Evolutionary conservation across 2,329 filamentous ascomycete genomes (phyloP), one percentile per base, ranked within the genome.

Genomic region (Ophiosphaerella korrae): DNA sequence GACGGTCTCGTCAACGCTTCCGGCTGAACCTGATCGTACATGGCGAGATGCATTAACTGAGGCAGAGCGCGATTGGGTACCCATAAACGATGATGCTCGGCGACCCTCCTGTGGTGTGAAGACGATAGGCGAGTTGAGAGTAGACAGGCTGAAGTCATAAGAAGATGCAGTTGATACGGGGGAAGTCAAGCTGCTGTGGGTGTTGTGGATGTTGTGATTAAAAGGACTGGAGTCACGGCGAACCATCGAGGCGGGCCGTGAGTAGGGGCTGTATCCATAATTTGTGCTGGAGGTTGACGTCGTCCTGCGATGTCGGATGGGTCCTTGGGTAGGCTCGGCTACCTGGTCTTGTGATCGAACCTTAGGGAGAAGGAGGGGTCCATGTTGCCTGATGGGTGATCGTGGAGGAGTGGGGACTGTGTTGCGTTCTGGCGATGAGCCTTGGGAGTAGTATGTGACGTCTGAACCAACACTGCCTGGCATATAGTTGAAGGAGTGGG

Each of bases 341-440:
- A 87, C 82, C 75, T 93, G 88, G 75, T 96, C 91, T 75, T 94
- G 91, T 35, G 84, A 84, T 54, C 91, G 84, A 77, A 95, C 92
- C 81, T 92, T 94, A 67, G 91, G 91, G 29, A 96, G 81, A 52
- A 96, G 79, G 42, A 90, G 79, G 44, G 90, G 90, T 45, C 90
- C 90, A 75, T 92, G 88, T 55, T 90, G 88, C 54, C 87, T 83
- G 62, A 92, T 84, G 53, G 90, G 89, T 31, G 89, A 88, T 57
- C 83, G 80, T 45, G 82, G 82, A 45, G 89, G 89, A 11, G 88
- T 92, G 45, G 86, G 88, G 63, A 84, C 80, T 16, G 87, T 89
- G 76, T 84, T 81, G 63, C 85, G 79, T 71, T 88, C 88, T 37
- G 84, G 84, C 31, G 84, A 84, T 38, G 88, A 90, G 71, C 88